Percentiles rank a stretch among this genome's conserved stretches.
Conservation (phyloP, 2,329 filamentous ascomycete genomes). For the Botrytis aclada region DNA sequence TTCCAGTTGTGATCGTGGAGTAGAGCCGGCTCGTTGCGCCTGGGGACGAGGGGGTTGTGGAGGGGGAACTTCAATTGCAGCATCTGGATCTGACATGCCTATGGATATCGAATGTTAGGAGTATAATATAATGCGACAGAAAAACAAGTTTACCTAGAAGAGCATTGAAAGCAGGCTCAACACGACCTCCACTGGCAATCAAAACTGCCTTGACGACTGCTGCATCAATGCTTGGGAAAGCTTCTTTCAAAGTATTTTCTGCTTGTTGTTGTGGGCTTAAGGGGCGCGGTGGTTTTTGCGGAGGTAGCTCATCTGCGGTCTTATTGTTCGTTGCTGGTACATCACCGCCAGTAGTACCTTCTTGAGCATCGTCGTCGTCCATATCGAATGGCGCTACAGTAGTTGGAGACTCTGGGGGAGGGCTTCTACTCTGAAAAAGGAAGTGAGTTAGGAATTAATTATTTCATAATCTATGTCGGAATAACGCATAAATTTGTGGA, state of each 20-base stretch:
- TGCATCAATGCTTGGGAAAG: slow-evolving; percentile 80
- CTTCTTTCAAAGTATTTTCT: slow-evolving; percentile 84
- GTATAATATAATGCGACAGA: not conserved
- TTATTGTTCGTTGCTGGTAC: slow-evolving; percentile 41
- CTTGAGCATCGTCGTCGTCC: slow-evolving; percentile 68
- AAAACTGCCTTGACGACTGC: slow-evolving; percentile 84
- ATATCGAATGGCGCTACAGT: slow-evolving; percentile 63
- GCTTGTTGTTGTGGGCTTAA: slow-evolving; percentile 79
- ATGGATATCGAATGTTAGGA: slow-evolving; percentile 19
- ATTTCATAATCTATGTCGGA: slow-evolving; percentile 1
- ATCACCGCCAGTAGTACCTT: slow-evolving; percentile 51
- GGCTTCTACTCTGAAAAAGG: slow-evolving; percentile 9
- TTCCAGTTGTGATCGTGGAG: slow-evolving; percentile 76
- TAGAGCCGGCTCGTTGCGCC: slow-evolving; percentile 47
- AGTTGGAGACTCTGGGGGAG: slow-evolving; percentile 57
- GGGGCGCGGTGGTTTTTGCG: slow-evolving; percentile 82
- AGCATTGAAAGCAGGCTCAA: slow-evolving; percentile 95
- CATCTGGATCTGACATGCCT: slow-evolving; percentile 80
- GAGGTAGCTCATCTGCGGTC: slow-evolving; percentile 46
- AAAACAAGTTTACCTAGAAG: slow-evolving; percentile 62
- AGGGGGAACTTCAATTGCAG: slow-evolving; percentile 57
- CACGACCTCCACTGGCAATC: slow-evolving; percentile 76
- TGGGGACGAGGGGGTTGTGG: slow-evolving; percentile 80
- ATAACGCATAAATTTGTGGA: slow-evolving; percentile 17
- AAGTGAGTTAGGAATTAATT: slow-evolving; percentile 3